Base-by-base conservation (phyloP, 345 rosid species). In the Linum lewisii region DNA sequence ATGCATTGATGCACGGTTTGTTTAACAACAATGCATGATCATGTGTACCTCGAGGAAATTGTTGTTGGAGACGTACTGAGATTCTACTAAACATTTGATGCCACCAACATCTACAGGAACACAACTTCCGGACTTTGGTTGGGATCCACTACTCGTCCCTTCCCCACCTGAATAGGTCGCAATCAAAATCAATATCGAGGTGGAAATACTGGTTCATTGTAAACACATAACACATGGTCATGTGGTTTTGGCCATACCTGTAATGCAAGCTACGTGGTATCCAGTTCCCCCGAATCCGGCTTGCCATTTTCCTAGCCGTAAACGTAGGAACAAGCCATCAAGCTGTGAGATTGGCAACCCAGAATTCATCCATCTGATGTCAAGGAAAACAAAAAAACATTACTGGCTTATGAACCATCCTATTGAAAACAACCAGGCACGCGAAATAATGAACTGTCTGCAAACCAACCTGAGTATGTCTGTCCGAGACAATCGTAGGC, bases 231-330 rank as follows among this genome's bases (percentile, higher is more conserved):
- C 22, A 61, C 51, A n/a, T 20, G 2, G 25, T 55, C 38, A 8
- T 4, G 23, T 6, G 13, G 1, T 15, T 29, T 2, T 50, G 21
- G 25, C 53, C 53, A 36, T 82, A 86, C 96, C 97, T 60, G 73
- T 76, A 61, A 93, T 81, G 74, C 84, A 69, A 22, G 90, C 99
- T 20, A 85, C 94, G 49, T 73, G 54, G 66, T 88, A 93, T 37
- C 89, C 85, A 1, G 94, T 82, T 75, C 85, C 86, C 19, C 88
- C 84, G 18, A 77, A 64, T 57, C 82, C 94, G 60, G 78, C 83
- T 60, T 80, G 79, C 95, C 94, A 77, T 70, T 85, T 86, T 54
- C 91, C 87, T 4, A 93, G 77, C 59, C 95, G 79, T 79, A 88
- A 69, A 29, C 97, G 91, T 74, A 93, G 70, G 65, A 79, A 88